Evolutionary conservation across 2,329 filamentous ascomycete species (phyloP), one percentile per base, ranked within the genome.

Genomic region (Aureobasidium sp.): DNA sequence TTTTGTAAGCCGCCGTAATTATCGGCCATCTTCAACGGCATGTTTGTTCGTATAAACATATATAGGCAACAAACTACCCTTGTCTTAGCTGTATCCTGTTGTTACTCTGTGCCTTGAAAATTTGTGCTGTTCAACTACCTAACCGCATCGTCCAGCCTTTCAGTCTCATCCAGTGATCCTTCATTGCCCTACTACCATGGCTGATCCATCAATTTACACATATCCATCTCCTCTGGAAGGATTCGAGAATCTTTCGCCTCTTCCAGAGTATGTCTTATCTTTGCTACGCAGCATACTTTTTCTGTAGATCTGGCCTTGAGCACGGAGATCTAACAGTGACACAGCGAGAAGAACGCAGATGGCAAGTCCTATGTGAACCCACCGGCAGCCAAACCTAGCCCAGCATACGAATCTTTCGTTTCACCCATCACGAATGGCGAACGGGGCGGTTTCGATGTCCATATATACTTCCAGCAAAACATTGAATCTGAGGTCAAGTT

Each of bases 371-470:
- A 84, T 67, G 78, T 82, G 59, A 95, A 95, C 68, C 84, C 84
- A 0, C 78, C 82, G 36, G 78, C 83, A 0, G 81, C 81, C 1
- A 73, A 79, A 4, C 62, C 45, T 25, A 93, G 89, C 71, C 75
- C 81, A 58, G 84, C 89, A 14, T 96, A 96, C 69, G 79, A 84
- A 16, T 74, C 77, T 39, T 96, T 96, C 67, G 74, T 81, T 0
- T 79, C 82, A 3, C 89, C 90, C 0, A 77, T 95, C 36, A 79
- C 84, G 48, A 89, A 87, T 62, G 85, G 81, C 3, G 72, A 70
- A 2, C 80, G 84, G 6, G 89, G 89, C 41, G 91, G 86, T 11
- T 96, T 96, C 66, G 91, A 96, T 71, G 75, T 95, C 16, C 91
- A 96, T 73, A 86, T 96, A 68, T 96, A 96, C 75, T 90, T 91